Percentiles rank a stretch among this genome's conserved stretches.
These are phyloP conservation scores for Avena insularis DNA, from an alignment of 176 grass and related monocot species.

Conservation along the genomic window DNA sequence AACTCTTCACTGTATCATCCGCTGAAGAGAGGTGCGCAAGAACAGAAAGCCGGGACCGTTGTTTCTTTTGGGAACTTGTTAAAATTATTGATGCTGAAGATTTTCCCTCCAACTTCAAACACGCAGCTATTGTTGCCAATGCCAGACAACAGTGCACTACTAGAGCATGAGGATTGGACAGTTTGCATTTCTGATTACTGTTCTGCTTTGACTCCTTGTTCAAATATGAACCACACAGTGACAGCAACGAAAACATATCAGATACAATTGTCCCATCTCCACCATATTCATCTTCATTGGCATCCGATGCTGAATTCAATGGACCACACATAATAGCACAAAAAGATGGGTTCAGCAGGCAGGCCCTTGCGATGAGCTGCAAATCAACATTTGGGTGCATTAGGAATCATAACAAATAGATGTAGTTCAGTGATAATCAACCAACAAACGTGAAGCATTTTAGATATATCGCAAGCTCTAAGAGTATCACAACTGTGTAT, in stretches of 20 bases:
- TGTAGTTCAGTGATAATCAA: slow-evolving; percentile 11
- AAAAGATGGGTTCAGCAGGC: slow-evolving; percentile 61
- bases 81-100: slow-evolving; percentile 67
- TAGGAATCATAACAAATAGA: slow-evolving; percentile 21
- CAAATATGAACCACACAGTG: slow-evolving; percentile 79
- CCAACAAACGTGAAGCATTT: neutral
- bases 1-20: slow-evolving; percentile 80
- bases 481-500: neutral
- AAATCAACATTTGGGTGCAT: slow-evolving; percentile 49
- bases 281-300: slow-evolving; percentile 59
- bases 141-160: slow-evolving; percentile 79
- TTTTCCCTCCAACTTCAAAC: slow-evolving; percentile 57
- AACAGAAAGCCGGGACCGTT: slow-evolving; percentile 69
- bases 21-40: slow-evolving; percentile 76
- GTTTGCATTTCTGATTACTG: slow-evolving; percentile 75
- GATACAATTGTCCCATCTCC: slow-evolving; percentile 87
- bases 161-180: slow-evolving; percentile 82
- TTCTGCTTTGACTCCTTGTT: slow-evolving; percentile 71
- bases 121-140: slow-evolving; percentile 64
- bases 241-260: slow-evolving; percentile 78
- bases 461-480: neutral
- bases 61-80: slow-evolving; percentile 68
- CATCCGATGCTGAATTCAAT: slow-evolving; percentile 54
- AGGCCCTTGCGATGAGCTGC: slow-evolving; percentile 93
- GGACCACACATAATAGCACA: slow-evolving; percentile 64